Evolutionary conservation across 2,329 filamentous ascomycete genomes (phyloP).

Genomic region (Colletotrichum sp.): DNA sequence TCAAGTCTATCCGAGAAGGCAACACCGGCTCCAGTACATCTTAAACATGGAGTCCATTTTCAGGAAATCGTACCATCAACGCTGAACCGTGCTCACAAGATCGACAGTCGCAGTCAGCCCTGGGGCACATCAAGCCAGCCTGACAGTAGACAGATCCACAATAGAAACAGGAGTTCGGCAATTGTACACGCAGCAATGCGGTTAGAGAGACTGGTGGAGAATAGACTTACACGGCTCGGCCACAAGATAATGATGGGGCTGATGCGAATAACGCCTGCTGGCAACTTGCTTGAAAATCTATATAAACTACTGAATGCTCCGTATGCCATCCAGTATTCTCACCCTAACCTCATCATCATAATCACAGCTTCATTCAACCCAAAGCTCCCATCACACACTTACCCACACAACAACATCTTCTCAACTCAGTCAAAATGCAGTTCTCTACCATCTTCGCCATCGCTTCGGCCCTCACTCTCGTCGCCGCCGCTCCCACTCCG

Average conservation of each 20-base stretch:
- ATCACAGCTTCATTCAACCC: background rate
- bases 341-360: background rate
- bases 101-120: background rate
- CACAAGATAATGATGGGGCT: background rate
- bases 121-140: background rate
- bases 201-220: background rate
- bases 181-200: background rate
- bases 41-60: background rate
- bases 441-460: background rate
- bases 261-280: background rate
- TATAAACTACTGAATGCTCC: background rate
- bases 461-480: background rate
- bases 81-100: background rate
- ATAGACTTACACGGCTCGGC: background rate
- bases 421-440: background rate
- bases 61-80: background rate
- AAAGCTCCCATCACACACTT: background rate
- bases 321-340: background rate
- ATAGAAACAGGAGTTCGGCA: background rate
- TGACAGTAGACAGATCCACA: background rate
- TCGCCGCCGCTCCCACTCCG: background rate
- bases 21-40: background rate
- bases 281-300: background rate
- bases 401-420: rapidly evolving
- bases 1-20: background rate